Evolutionary conservation across 2,329 filamentous ascomycete species (phyloP).

Genomic region (Chaetomium olivaceum): DNA sequence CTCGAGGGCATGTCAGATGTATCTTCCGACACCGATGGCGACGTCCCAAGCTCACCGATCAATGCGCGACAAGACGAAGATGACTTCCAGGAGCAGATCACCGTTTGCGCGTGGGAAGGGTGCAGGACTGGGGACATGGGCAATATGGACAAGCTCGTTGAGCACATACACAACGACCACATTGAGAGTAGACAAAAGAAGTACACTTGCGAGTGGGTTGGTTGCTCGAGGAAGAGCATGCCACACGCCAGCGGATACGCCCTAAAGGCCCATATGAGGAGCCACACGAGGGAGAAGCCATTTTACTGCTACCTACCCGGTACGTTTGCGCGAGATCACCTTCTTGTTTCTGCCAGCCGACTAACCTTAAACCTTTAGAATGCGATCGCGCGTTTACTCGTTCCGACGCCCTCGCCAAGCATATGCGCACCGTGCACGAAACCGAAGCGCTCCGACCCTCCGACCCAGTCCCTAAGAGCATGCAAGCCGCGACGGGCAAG

Average conservation of each 20-base stretch:
- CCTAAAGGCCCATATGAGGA: slow-evolving; percentile 94
- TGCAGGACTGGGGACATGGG: slow-evolving; percentile 69
- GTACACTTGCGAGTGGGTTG: slow-evolving; percentile 97
- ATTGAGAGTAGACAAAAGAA: slow-evolving; percentile 93
- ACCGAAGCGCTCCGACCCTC: slow-evolving; percentile 86
- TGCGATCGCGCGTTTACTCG: slow-evolving; percentile 96
- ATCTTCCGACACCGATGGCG: slow-evolving; percentile 87
- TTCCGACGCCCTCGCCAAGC: slow-evolving; percentile 93
- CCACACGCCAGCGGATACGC: slow-evolving; percentile 95
- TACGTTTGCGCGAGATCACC: slow-evolving; percentile 44
- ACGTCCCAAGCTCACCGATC: slow-evolving; percentile 70
- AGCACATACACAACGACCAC: slow-evolving; percentile 88
- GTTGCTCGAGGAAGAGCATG: slow-evolving; percentile 83
- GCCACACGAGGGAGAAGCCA: slow-evolving; percentile 96
- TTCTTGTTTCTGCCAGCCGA: background rate
- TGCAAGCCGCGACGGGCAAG: slow-evolving; percentile 52
- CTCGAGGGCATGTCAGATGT: slow-evolving; percentile 68
- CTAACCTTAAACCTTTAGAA: slow-evolving; percentile 56
- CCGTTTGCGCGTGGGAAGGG: slow-evolving; percentile 74
- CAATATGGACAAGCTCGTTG: slow-evolving; percentile 79
- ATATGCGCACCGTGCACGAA: slow-evolving; percentile 98
- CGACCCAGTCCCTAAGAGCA: slow-evolving; percentile 71
- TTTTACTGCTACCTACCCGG: slow-evolving; percentile 95
- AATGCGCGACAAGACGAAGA: slow-evolving; percentile 71
- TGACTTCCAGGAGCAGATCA: slow-evolving; percentile 75